Base-by-base conservation (phyloP, 768 basidiomycete genomes). In the Lactarius indigo region DNA sequence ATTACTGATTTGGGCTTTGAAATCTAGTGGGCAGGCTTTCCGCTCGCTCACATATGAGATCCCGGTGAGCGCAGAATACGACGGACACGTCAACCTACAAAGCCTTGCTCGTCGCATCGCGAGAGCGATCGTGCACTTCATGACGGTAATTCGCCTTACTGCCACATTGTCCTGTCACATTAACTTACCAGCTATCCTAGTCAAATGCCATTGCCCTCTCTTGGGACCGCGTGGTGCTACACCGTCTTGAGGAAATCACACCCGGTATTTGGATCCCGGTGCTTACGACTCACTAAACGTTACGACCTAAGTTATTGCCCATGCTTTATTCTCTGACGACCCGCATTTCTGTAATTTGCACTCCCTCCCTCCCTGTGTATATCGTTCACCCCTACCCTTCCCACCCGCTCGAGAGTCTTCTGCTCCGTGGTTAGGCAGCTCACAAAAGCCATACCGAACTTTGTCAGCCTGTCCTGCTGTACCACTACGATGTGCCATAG, bases 41-140 rank as follows among this genome's bases (percentile, higher is more conserved):
- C 64, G 41, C 18, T 67, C 70, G 17, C 65, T 69, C 8, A 64
- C 63, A 1, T 71, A 71, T 20, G 59, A 61, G 26, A 71, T 71
- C 8, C 70, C 70, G 2, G 28, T 71, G 15, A 71, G 62, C 30
- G 3, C 9, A 31, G 63, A 63, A 10, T 64, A 58, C 30, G 50
- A 62, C 6, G 70, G 70, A 2, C 47, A n/a, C 10, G 50, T 70
- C 17, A 47, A 70, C 35, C 10, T 63, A 5, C 62, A 61, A 57
- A 71, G 70, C 55, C 65, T 71, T 54, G 68, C 60, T 4, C 70
- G 70, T 18, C 70, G 70, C 33, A 41, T 66, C 23, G 35, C 65
- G 39, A 61, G 70, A 56, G 70, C 70, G 15, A 64, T 71, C 41
- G 65, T 64, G 44, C 70, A 71, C 41, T 71, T 71, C 42, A 70